Base-by-base conservation (phyloP, 768 basidiomycete species). In the Suillus hirtellus region DNA sequence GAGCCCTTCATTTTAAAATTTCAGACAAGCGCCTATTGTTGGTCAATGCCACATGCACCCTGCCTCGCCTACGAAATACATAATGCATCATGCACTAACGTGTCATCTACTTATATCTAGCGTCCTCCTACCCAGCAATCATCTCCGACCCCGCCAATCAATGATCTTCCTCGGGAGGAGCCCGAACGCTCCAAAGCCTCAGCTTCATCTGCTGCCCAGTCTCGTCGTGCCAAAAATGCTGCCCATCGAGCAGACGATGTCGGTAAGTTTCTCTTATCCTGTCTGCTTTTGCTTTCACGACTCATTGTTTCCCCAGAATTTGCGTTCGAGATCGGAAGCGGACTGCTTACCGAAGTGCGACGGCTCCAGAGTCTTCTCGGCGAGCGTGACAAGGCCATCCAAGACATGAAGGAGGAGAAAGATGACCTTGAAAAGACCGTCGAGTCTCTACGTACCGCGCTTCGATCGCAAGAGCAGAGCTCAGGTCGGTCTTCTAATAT, bases 271-370 rank as follows among this genome's bases (percentile, higher is more conserved):
- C 64, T 66, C 69, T 65, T 56, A 17, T 9, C n/a, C 60, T 7
- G 12, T 21, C 17, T 24, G 24, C 1, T 65, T 53, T 58, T 53
- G 15, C 43, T 2, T 52, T 66, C 44, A 56, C 21, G 61, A 55
- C 64, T 71, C 61, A 71, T 69, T 7, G 67, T 65, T 70, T 47
- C 64, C 61, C 9, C 78, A 92, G 96, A 97, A 80, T 98, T 99
- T 69, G 96, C 96, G 46, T 96, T 97, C 69, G 96, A 99, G 80
- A 99, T 99, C 62, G 96, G 96, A 8, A 95, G 93, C 66, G 91
- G 91, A 14, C 80, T 98, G 58, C 81, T 98, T 37, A 90, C 90
- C 9, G 96, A 99, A 78, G 94, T 98, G 53, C 83, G 96, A 52
- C 84, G 96, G 47, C 81, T 99, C 46, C 96, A 99, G 72, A 90